Conservation (phyloP, 768 basidiomycete species). For the Grammothele lineata region DNA sequence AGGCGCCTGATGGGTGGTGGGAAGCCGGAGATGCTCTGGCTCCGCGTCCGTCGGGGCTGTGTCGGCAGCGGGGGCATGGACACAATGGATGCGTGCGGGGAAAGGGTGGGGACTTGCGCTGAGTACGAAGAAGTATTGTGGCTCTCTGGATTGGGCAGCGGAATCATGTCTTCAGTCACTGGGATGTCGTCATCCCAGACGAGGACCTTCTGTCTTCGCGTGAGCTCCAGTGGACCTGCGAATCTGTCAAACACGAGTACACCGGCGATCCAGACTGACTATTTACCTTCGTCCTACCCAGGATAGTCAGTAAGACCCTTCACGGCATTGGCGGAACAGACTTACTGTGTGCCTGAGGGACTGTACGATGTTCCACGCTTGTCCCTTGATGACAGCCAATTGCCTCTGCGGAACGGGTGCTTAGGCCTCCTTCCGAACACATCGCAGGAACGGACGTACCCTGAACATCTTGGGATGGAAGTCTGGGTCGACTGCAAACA, state of each 20-base stretch:
- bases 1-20: conserved; percentile 62
- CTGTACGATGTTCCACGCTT: conserved; percentile 88
- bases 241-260: too few relatives aligned
- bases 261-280: too few relatives aligned
- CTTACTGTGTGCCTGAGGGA: conserved; percentile 73
- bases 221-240: conserved; percentile 84
- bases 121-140: conserved; percentile 27
- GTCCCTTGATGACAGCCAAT: conserved; percentile 90
- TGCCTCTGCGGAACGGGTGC: conserved; percentile 50
- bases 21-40: conserved; percentile 60
- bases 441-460: conserved; percentile 34
- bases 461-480: conserved; percentile 90
- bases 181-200: conserved; percentile 89
- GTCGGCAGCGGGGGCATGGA: conserved; percentile 59
- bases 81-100: conserved; percentile 58
- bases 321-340: conserved; percentile 8
- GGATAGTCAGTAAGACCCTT: too few relatives aligned
- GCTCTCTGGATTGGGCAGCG: conserved; percentile 23
- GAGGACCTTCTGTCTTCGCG: conserved; percentile 73
- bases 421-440: too few relatives aligned
- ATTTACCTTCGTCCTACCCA: conserved; percentile 15
- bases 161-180: conserved; percentile 50
- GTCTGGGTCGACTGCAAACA: conserved; percentile 80
- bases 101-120: conserved; percentile 26
- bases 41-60: conserved; percentile 48